Evolutionary conservation across 2,329 filamentous ascomycete genomes (phyloP), one percentile per base, ranked within the genome.

Genomic region (Tolypocladium ophioglossoides): DNA sequence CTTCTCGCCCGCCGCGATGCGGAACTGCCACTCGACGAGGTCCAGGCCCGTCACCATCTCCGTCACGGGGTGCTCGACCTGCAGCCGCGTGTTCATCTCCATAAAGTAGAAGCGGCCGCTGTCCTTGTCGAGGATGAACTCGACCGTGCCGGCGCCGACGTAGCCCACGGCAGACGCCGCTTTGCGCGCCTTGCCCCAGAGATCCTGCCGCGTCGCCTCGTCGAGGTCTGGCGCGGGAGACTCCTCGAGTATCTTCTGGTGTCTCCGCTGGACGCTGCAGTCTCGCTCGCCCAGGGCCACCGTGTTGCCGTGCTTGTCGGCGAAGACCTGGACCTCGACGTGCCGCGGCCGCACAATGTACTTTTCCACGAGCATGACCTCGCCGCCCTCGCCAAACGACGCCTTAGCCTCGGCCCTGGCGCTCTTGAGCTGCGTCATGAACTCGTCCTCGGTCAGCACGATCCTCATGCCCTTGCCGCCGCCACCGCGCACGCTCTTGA

Each of bases 11-110:
- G 77, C 78, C 2, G 78, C 80, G 38, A 80, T 87, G 75, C 91
- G 83, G 65, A 99, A 89, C 72, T 99, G 94, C 94, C 94, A 99
- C 66, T 92, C 86, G 4, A 99, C 94, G 38, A 99, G 85, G 61
- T 86, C 82, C 7, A 83, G 79, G 7, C 83, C 83, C 2, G 83
- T 86, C 50, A 85, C 81, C 77, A 84, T 83, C 68, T 83, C 80
- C 47, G 77, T 97, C 22, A 97, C 94, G 0, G 94, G 94, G 64
- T 99, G 94, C 72, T 99, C 94, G 51, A 99, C 94, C 70, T 99
- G 94, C 22, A 99, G 75, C 52, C 94, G 80, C 0, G 94, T 96
- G 64, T 89, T 87, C 79, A 89, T 87, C 71, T 89, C 86, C 79
- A 88, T 86, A 62, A 89, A 89, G 70, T 83, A 96, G 69, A 94